Evolutionary conservation across 1,284 basidiomycete species (phyloP).

Genomic region (Pholiota adiposa): DNA sequence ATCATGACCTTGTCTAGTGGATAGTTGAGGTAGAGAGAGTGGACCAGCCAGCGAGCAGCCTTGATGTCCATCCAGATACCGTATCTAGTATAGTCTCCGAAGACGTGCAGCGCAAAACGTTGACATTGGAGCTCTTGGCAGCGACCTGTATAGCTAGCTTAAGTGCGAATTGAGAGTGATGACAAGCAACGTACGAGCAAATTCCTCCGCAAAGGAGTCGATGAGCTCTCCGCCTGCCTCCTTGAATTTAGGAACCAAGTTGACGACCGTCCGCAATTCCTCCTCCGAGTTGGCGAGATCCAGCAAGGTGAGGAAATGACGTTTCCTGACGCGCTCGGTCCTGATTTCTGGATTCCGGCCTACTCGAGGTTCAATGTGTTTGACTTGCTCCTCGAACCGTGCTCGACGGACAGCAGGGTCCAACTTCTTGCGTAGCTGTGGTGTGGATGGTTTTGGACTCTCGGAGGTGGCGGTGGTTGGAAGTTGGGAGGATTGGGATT

Average conservation of each 20-base stretch:
- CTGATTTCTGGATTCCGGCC: constrained; percentile 29
- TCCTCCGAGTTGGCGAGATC: constrained; percentile 48
- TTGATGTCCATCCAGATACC: constrained; percentile 54
- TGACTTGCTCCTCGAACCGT: constrained; percentile 24
- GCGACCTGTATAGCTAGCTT: constrained; percentile 46
- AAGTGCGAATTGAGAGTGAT: background rate
- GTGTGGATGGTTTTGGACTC: background rate
- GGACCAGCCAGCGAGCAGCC: constrained; percentile 56
- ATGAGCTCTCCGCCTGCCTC: constrained; percentile 45
- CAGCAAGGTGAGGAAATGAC: constrained; percentile 52
- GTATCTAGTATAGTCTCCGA: constrained; percentile 64
- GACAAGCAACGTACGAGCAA: constrained; percentile 49
- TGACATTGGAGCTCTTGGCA: constrained; percentile 61
- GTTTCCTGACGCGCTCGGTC: constrained; percentile 32
- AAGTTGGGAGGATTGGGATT: constrained; percentile 5
- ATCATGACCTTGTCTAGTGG: constrained; percentile 53
- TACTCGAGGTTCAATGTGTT: constrained; percentile 30
- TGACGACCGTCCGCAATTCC: constrained; percentile 48
- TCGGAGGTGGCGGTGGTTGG: background rate
- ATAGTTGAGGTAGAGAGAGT: constrained; percentile 51
- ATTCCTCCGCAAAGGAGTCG: constrained; percentile 43
- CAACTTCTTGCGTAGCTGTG: background rate
- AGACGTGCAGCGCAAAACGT: constrained; percentile 59
- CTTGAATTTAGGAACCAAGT: constrained; percentile 51
- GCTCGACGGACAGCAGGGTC: constrained; percentile 4